phyloP scores from a whole-genome alignment of 257 asterid genomes.

The Voacanga thouarsii region DNA sequence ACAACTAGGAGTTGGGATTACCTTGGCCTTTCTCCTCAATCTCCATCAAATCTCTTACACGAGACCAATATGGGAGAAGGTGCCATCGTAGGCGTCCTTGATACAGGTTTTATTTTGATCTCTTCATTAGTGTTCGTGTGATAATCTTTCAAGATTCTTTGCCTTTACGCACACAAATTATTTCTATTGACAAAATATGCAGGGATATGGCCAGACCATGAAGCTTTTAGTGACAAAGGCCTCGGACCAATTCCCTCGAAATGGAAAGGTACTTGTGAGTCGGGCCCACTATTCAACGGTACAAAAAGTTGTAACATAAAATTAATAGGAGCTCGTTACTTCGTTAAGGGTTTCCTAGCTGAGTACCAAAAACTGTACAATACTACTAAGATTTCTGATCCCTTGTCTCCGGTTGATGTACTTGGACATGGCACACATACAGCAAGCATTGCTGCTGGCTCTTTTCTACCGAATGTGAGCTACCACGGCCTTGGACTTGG shows the following conservation, averaged over 20 bases:
- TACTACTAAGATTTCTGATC: slow-evolving; percentile 17
- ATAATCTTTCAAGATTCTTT: no score
- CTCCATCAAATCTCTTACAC: slow-evolving; percentile 27
- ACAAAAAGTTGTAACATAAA: slow-evolving; percentile 38
- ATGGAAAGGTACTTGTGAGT: slow-evolving; percentile 78
- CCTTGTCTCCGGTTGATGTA: slow-evolving; percentile 30
- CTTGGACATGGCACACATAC: slow-evolving; percentile 32
- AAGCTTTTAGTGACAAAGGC: slow-evolving; percentile 52
- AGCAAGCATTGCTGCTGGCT: slow-evolving; percentile 33
- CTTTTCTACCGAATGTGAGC: slow-evolving; percentile 23
- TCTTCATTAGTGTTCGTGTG: not conserved
- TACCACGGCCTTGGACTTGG: slow-evolving; percentile 30
- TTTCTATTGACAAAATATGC: slow-evolving; percentile 1
- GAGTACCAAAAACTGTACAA: slow-evolving; percentile 7
- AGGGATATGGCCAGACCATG: slow-evolving; percentile 88
- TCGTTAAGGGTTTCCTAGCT: slow-evolving; percentile 22
- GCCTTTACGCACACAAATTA: no score
- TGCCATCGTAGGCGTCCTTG: slow-evolving; percentile 40
- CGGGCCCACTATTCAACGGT: slow-evolving; percentile 47
- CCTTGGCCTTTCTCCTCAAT: slow-evolving; percentile 38
- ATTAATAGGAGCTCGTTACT: slow-evolving; percentile 46
- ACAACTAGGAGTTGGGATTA: slow-evolving; percentile 67
- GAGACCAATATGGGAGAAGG: slow-evolving; percentile 49
- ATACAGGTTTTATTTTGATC: slow-evolving; percentile 31
- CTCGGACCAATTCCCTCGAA: slow-evolving; percentile 56